These are phyloP conservation scores for Pleomassaria siparia DNA, from an alignment of 2,329 filamentous ascomycete genomes.

Conservation along the genomic window DNA sequence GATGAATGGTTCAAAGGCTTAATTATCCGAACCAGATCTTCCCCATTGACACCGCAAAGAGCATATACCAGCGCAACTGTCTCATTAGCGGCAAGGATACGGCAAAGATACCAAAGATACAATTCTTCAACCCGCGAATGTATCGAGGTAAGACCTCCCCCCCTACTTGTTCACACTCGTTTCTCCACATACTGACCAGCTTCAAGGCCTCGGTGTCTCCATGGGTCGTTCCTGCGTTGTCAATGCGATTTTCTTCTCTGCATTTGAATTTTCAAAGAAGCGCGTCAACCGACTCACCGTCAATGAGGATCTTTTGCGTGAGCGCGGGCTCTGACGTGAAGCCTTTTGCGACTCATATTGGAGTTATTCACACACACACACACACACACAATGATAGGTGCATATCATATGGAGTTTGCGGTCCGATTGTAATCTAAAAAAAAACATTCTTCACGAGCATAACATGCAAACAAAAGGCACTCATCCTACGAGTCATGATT, in stretches of 20 bases:
- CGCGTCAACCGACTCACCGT: slow-evolving; percentile 48
- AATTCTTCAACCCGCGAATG: slow-evolving; percentile 76
- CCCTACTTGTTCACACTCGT: neutral
- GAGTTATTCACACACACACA: slow-evolving; percentile 2
- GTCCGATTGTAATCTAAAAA: slow-evolving; percentile 1
- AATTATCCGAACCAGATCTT: slow-evolving; percentile 48
- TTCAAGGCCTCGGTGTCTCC: slow-evolving; percentile 69
- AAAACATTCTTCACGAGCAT: slow-evolving; percentile 1
- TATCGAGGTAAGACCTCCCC: slow-evolving; percentile 64
- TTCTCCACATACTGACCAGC: neutral
- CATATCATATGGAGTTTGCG: slow-evolving; percentile 26
- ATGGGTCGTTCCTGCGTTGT: slow-evolving; percentile 81
- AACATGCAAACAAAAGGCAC: slow-evolving; percentile 4
- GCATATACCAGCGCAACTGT: slow-evolving; percentile 80
- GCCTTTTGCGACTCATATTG: slow-evolving; percentile 6
- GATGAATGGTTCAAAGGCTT: slow-evolving; percentile 3
- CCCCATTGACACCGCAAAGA: slow-evolving; percentile 78
- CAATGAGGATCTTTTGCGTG: slow-evolving; percentile 39
- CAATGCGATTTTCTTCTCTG: slow-evolving; percentile 88
- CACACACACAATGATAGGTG: slow-evolving; percentile 11
- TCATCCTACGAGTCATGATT: neutral
- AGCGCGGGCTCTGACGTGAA: slow-evolving; percentile 23
- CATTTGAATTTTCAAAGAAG: slow-evolving; percentile 79
- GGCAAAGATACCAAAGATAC: slow-evolving; percentile 63
- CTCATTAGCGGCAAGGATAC: slow-evolving; percentile 67